phyloP scores from a whole-genome alignment of 1,284 basidiomycete species.

The Sphagnurus paluster region DNA sequence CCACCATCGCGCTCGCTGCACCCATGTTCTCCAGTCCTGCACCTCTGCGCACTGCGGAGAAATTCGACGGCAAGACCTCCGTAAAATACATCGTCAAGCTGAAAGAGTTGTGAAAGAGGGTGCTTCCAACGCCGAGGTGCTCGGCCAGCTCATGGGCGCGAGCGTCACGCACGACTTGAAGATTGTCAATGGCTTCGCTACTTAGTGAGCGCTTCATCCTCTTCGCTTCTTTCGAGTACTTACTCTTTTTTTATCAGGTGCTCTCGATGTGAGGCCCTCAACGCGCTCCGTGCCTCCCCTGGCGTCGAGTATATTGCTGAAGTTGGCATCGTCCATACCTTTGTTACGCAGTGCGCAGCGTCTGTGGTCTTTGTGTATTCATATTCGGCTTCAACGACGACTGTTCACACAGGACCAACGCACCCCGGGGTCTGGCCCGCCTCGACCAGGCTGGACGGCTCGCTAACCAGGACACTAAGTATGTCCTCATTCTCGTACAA shows the following conservation, averaged over 20 bases:
- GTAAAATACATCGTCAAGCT: constrained; percentile 61
- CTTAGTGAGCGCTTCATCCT: background rate
- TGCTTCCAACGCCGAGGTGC: background rate
- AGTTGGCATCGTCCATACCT: constrained; percentile 57
- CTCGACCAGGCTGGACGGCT: background rate
- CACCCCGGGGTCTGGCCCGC: background rate
- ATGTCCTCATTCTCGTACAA: too few relatives aligned
- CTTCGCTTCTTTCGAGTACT: background rate
- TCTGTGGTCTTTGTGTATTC: background rate
- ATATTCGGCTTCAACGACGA: constrained; percentile 11
- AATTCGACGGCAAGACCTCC: constrained; percentile 25
- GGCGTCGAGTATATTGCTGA: constrained; percentile 72
- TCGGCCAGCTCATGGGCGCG: background rate
- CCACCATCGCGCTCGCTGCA: constrained; percentile 13
- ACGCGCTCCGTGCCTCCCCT: constrained; percentile 23
- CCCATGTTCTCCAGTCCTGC: constrained; percentile 24
- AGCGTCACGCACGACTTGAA: background rate
- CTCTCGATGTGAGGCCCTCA: too few relatives aligned
- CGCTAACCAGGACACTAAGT: background rate
- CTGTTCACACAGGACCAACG: constrained; percentile 16
- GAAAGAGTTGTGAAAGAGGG: too few relatives aligned
- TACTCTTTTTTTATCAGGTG: too few relatives aligned
- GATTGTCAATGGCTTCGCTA: background rate
- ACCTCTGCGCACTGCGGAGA: constrained; percentile 21
- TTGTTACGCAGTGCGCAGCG: constrained; percentile 25